A percentile compares a stretch with the other conserved stretches of the same genome.
These are phyloP conservation scores for Butyriboletus loyo DNA, from an alignment of 768 basidiomycete genomes.

Conservation along the genomic window DNA sequence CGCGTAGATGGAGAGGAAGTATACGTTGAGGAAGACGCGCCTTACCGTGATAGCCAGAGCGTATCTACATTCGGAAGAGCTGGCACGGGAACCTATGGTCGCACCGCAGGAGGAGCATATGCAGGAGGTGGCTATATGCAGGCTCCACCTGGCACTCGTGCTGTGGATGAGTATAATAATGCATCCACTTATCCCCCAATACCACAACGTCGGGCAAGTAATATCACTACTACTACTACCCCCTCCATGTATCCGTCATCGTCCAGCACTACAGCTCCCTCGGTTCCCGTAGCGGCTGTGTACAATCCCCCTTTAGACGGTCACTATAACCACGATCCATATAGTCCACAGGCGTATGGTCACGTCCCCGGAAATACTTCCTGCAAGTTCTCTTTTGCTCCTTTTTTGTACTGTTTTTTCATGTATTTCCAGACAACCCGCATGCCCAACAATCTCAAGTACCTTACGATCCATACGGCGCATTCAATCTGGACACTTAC, in stretches of 20 bases:
- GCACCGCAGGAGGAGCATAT: constrained; percentile 33
- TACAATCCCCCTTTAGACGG: constrained; percentile 21
- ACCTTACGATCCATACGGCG: constrained; percentile 50
- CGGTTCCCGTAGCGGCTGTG: constrained; percentile 7
- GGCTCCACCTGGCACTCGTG: constrained; percentile 59
- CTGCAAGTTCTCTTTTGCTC: constrained; percentile 40
- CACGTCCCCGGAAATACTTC: constrained; percentile 52
- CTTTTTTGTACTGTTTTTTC: background rate
- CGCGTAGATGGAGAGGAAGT: constrained; percentile 56
- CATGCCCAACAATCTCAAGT: constrained; percentile 48
- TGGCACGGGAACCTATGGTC: constrained; percentile 30
- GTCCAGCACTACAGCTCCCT: constrained; percentile 21
- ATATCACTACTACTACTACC: constrained; percentile 39
- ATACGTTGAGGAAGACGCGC: constrained; percentile 49
- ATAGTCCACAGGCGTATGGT: constrained; percentile 41
- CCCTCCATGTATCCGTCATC: constrained; percentile 36
- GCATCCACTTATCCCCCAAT: constrained; percentile 44
- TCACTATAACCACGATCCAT: constrained; percentile 28
- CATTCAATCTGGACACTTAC: constrained; percentile 41
- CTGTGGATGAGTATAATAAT: constrained; percentile 74
- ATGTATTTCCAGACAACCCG: constrained; percentile 47
- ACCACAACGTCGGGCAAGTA: constrained; percentile 40
- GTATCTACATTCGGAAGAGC: constrained; percentile 19
- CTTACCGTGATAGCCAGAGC: constrained; percentile 32
- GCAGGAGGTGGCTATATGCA: constrained; percentile 62